Evolutionary conservation across 148 eudicot species (phyloP).

Genomic region (Arctostaphylos glauca): DNA sequence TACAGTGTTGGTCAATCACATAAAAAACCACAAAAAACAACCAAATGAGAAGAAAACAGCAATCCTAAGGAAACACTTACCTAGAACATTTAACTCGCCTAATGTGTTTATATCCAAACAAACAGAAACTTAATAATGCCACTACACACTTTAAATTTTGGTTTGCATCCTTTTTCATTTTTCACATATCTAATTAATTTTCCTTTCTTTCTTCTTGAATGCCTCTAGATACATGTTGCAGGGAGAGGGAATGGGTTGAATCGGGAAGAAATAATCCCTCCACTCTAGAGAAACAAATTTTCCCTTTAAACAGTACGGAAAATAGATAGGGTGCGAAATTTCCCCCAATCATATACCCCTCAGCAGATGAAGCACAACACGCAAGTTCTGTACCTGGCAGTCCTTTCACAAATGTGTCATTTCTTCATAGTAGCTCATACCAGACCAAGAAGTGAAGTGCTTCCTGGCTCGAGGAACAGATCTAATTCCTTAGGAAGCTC

Average conservation of each 20-base stretch:
- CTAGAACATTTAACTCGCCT: not conserved
- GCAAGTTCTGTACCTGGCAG: conserved; percentile 43
- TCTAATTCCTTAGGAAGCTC: conserved; percentile 70
- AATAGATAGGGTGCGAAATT: not conserved
- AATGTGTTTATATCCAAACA: not conserved
- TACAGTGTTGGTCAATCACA: not conserved
- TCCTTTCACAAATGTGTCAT: conserved; percentile 74
- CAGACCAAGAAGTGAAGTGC: conserved; percentile 86
- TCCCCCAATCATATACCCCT: not conserved
- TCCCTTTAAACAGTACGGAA: not conserved
- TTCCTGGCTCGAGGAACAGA: conserved; percentile 84
- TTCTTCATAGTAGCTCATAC: conserved; percentile 77
- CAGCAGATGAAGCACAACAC: not conserved
- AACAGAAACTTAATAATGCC: no score
- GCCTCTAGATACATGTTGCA: not conserved
- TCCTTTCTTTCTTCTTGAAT: not conserved
- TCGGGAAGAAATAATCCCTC: not conserved
- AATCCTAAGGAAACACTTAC: not conserved
- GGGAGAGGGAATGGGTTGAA: not conserved
- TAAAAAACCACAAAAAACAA: not conserved
- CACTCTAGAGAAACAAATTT: not conserved
- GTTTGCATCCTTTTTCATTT: not conserved
- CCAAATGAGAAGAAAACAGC: not conserved
- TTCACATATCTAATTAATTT: no score
- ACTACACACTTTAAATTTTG: no score